Percentiles rank a stretch among this genome's conserved stretches.
These are phyloP conservation scores for Xylaria acuta DNA, from an alignment of 495 filamentous ascomycete species.

Conservation along the genomic window DNA sequence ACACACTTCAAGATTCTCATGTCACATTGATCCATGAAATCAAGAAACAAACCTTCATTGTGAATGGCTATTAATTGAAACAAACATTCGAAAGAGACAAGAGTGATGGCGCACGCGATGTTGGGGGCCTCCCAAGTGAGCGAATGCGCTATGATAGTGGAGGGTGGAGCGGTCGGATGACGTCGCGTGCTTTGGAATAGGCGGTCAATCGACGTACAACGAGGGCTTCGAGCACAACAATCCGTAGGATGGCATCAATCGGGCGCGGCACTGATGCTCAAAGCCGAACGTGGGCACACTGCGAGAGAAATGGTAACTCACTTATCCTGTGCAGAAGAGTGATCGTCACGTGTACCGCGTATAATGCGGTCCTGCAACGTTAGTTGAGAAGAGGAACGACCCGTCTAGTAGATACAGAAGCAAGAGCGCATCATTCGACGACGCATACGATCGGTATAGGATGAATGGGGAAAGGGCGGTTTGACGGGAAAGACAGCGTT, in stretches of 20 bases:
- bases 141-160: constrained; percentile 15
- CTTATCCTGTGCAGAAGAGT: not conserved
- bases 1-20: not conserved
- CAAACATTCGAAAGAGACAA: constrained; percentile 5
- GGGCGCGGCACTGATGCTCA: not conserved
- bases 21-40: not conserved
- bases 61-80: constrained; percentile 10
- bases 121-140: not conserved
- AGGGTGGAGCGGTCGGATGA: constrained; percentile 24
- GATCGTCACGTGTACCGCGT: not conserved
- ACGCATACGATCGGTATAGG: not conserved
- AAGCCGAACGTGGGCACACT: not conserved
- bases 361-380: not conserved
- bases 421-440: not conserved
- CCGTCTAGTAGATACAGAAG: not conserved
- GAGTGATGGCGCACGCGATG: constrained; percentile 2
- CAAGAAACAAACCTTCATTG: constrained; percentile 21
- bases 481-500: not conserved
- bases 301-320: not conserved
- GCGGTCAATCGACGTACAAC: constrained; percentile 14
- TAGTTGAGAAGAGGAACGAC: not conserved
- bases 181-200: constrained; percentile 25
- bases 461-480: not conserved
- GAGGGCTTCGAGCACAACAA: constrained; percentile 6
- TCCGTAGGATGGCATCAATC: not conserved